Conservation (phyloP, 176 grass and related monocot genomes). For the Musa schizocarpa region DNA sequence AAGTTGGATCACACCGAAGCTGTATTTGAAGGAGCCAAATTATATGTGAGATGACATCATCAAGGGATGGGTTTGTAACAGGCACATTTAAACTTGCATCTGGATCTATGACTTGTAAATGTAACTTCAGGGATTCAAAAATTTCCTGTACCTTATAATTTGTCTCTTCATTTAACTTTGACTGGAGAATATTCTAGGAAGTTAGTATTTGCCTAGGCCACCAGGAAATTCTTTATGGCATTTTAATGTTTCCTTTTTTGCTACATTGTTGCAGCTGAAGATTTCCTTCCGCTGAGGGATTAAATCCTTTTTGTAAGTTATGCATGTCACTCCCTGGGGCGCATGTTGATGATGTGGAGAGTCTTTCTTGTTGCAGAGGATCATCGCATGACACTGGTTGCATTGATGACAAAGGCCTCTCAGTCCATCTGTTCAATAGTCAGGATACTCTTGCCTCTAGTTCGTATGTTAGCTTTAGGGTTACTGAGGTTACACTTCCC, state of each 20-base stretch:
- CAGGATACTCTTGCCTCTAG: conserved; percentile 35
- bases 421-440: conserved; percentile 27
- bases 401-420: conserved; percentile 36
- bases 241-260: neutral
- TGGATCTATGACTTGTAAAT: too few species aligned
- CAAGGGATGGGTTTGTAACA: too few species aligned
- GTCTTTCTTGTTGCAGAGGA: conserved; percentile 37
- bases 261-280: neutral
- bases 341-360: conserved; percentile 40
- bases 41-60: too few species aligned
- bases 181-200: neutral
- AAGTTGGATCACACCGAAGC: too few species aligned
- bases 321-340: conserved; percentile 71
- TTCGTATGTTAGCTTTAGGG: conserved; percentile 36
- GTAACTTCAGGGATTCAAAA: too few species aligned
- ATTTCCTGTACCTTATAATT: neutral
- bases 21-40: too few species aligned
- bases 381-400: conserved; percentile 41
- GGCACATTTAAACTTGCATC: too few species aligned
- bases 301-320: conserved; percentile 8
- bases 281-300: neutral
- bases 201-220: neutral
- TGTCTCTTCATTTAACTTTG: neutral
- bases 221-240: neutral
- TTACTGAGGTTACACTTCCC: conserved; percentile 49